Conservation (phyloP, 2,329 filamentous ascomycete genomes). For the Ceratocystis papillata region DNA sequence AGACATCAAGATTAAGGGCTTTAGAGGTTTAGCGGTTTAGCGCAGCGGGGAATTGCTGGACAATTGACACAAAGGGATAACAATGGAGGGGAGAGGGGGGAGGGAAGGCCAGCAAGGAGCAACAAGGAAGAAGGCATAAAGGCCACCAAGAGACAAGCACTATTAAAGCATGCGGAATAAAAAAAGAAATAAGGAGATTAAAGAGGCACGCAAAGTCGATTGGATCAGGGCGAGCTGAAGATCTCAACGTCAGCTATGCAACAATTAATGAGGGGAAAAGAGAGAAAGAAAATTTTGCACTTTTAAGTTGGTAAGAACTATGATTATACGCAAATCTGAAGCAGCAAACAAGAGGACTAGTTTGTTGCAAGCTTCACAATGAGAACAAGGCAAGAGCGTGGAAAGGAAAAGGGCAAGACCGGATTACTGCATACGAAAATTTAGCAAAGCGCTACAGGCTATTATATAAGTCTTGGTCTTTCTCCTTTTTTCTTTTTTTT, state of each 20-base stretch:
- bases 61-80: slow-evolving; percentile 13
- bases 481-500: slow-evolving; percentile 1
- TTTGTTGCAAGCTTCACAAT: slow-evolving; percentile 2
- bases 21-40: not conserved
- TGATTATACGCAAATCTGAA: not conserved
- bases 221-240: not conserved
- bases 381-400: not conserved
- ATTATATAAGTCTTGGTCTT: not conserved
- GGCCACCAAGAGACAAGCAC: not conserved
- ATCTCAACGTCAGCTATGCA: not conserved
- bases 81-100: not conserved
- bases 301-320: not conserved
- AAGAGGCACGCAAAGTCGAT: not conserved
- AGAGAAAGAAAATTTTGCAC: not conserved
- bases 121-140: slow-evolving; percentile 6
- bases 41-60: slow-evolving; percentile 4
- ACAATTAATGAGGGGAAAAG: not conserved
- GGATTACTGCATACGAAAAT: not conserved
- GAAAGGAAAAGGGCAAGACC: not conserved
- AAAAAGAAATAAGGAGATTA: not conserved
- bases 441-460: not conserved
- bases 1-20: not conserved
- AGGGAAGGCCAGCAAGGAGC: not conserved
- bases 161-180: not conserved
- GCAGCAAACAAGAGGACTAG: not conserved